phyloP scores from a whole-genome alignment of 2,329 filamentous ascomycete species.

The Onygena corvina region DNA sequence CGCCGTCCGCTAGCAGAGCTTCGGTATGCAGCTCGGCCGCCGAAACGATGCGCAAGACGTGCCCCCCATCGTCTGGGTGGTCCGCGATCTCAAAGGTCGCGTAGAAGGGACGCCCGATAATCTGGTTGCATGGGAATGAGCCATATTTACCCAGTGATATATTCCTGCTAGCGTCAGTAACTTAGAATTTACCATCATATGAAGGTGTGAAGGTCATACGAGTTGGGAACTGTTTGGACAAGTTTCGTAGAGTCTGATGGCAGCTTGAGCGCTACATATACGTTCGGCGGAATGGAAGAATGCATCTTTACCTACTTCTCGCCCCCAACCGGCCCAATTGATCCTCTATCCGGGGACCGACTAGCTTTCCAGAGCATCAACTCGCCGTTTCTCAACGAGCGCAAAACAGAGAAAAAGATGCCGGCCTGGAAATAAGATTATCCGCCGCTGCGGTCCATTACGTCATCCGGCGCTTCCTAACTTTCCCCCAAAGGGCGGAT shows the following conservation, averaged over 20 bases:
- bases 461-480: slow-evolving; percentile 1
- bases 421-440: not conserved
- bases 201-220: slow-evolving; percentile 39
- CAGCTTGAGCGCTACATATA: slow-evolving; percentile 28
- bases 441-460: not conserved
- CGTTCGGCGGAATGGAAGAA: slow-evolving; percentile 28
- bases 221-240: slow-evolving; percentile 49
- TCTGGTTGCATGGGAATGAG: slow-evolving; percentile 73
- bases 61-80: slow-evolving; percentile 49
- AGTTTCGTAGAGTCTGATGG: slow-evolving; percentile 48
- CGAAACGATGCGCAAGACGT: slow-evolving; percentile 61
- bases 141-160: slow-evolving; percentile 90
- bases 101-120: slow-evolving; percentile 83
- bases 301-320: slow-evolving; percentile 23
- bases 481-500: not conserved
- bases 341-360: not conserved
- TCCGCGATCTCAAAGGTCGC: slow-evolving; percentile 84
- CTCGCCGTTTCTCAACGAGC: not conserved
- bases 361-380: too few relatives aligned
- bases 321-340: not conserved
- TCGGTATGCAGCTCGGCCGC: slow-evolving; percentile 75
- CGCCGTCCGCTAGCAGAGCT: slow-evolving; percentile 44
- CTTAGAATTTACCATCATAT: slow-evolving; percentile 13
- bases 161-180: slow-evolving; percentile 43
- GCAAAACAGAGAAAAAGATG: not conserved